phyloP scores from a whole-genome alignment of 2,329 filamentous ascomycete species.

The Ophiostoma novo-ulmi region DNA sequence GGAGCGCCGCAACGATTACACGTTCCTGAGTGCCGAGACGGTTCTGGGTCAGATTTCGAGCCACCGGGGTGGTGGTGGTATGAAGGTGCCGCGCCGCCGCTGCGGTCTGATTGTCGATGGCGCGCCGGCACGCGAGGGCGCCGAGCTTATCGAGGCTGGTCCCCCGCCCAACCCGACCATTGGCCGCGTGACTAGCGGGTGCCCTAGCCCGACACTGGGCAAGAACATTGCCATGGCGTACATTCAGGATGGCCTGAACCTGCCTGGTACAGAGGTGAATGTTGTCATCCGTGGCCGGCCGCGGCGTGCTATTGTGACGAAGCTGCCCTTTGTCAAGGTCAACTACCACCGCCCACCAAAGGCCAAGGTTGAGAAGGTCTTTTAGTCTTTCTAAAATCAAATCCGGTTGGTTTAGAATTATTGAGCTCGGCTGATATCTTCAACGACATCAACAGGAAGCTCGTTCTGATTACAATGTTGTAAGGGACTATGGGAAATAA shows the following conservation, averaged over 20 bases:
- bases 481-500: neutral
- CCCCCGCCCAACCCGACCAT: conserved; percentile 37
- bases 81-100: conserved; percentile 64
- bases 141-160: conserved; percentile 59
- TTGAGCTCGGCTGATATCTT: neutral
- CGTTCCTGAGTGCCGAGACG: conserved; percentile 77
- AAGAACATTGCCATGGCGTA: conserved; percentile 98
- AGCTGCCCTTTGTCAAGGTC: conserved; percentile 82
- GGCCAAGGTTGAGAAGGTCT: neutral
- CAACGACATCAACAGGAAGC: neutral
- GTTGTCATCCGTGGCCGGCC: conserved; percentile 72
- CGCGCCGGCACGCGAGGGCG: conserved; percentile 84
- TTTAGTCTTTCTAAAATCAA: neutral
- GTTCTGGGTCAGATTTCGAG: conserved; percentile 69
- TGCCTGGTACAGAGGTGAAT: conserved; percentile 74
- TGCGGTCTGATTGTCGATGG: conserved; percentile 80
- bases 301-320: conserved; percentile 68
- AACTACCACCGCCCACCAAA: conserved; percentile 52
- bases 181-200: conserved; percentile 80
- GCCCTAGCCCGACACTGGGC: conserved; percentile 77
- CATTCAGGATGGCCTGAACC: conserved; percentile 73
- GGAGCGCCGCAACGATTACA: conserved; percentile 58
- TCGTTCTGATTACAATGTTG: neutral
- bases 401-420: too few species aligned
- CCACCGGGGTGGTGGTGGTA: conserved; percentile 65